These are phyloP conservation scores for Xylariaceae sp. DNA, from an alignment of 2,329 filamentous ascomycete species.

Conservation along the genomic window DNA sequence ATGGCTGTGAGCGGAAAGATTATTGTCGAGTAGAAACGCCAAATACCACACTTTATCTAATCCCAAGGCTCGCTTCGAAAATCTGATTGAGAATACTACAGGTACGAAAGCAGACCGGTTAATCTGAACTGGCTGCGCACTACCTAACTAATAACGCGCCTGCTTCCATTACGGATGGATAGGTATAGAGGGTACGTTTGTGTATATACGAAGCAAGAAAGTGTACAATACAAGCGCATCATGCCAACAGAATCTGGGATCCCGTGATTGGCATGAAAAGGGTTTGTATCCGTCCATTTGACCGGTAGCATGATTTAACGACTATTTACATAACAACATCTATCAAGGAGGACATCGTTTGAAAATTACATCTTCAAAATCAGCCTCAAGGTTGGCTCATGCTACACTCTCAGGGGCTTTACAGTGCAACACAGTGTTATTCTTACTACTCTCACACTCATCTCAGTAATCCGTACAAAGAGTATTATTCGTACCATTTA, in stretches of 20 bases:
- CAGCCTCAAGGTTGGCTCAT: no score
- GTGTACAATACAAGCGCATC: conserved; percentile 15
- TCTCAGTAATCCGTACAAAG: no score
- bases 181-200: conserved; percentile 2
- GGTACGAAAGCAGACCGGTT: background rate
- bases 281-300: background rate
- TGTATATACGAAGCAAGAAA: conserved; percentile 15
- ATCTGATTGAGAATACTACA: background rate
- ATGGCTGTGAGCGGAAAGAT: conserved; percentile 26
- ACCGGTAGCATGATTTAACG: background rate
- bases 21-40: conserved; percentile 26
- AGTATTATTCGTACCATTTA: no score
- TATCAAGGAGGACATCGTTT: no score
- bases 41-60: background rate
- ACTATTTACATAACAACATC: background rate
- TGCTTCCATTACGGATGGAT: background rate
- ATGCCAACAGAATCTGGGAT: background rate
- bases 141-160: background rate
- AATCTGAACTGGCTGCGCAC: background rate
- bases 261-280: no score
- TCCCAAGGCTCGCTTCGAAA: background rate
- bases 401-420: no score
- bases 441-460: no score
- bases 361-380: no score
- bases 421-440: no score